A percentile compares a stretch with the other conserved stretches of the same genome.
These are phyloP conservation scores for Nitzschia palea DNA, from an alignment of 108 stramenopile genomes.

Conservation along the genomic window DNA sequence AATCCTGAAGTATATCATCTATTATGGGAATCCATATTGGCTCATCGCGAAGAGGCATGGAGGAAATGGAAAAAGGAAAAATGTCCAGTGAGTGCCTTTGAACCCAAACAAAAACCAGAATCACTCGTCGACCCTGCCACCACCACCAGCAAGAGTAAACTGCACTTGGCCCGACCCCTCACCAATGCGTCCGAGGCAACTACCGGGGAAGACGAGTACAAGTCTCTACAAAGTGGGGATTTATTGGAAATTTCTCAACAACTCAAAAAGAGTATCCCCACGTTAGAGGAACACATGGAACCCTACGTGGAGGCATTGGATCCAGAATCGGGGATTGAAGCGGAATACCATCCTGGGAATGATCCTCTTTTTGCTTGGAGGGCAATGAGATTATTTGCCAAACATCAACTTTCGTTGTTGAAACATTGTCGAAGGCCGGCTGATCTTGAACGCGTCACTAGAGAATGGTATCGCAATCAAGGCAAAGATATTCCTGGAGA, in stretches of 20 bases:
- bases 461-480: constrained; percentile 55
- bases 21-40: constrained; percentile 45
- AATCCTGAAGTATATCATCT: constrained; percentile 11
- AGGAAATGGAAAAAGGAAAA: constrained; percentile 79
- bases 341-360: constrained; percentile 80
- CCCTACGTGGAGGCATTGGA: constrained; percentile 79
- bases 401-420: constrained; percentile 44
- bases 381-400: constrained; percentile 66
- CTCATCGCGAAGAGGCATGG: constrained; percentile 61
- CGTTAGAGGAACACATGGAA: constrained; percentile 57
- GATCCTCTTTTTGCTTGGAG: constrained; percentile 76
- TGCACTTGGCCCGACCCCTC: background rate
- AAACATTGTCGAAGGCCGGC: constrained; percentile 45
- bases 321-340: constrained; percentile 83
- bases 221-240: constrained; percentile 17
- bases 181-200: background rate
- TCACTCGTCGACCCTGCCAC: background rate
- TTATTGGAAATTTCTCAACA: constrained; percentile 29
- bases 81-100: constrained; percentile 49
- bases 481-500: constrained; percentile 65
- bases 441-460: constrained; percentile 69
- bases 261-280: constrained; percentile 30
- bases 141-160: background rate
- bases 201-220: background rate
- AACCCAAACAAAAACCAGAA: constrained; percentile 13